phyloP scores from a whole-genome alignment of 371 early-diverging fungal species.

The Saksenaea oblongispora region DNA sequence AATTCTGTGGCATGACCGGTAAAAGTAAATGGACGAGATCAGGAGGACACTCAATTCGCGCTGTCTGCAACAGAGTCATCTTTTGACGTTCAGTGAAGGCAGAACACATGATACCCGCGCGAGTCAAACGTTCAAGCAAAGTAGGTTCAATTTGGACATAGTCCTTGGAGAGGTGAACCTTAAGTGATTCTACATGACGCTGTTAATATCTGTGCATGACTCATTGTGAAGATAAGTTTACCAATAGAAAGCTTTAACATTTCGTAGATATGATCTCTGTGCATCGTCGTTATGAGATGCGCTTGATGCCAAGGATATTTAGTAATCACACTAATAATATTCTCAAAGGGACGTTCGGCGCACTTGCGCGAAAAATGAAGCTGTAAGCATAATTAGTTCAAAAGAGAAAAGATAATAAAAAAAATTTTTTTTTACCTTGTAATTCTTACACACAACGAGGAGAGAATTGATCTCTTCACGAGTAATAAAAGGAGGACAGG shows the following conservation, averaged over 20 bases:
- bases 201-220: background rate
- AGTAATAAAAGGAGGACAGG: slow-evolving; percentile 64
- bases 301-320: slow-evolving; percentile 80
- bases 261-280: slow-evolving; percentile 80
- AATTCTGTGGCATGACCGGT: slow-evolving; percentile 5
- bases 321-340: slow-evolving; percentile 69
- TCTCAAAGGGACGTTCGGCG: slow-evolving; percentile 80
- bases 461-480: slow-evolving; percentile 75
- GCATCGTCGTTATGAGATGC: slow-evolving; percentile 61
- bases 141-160: slow-evolving; percentile 64
- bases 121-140: slow-evolving; percentile 59
- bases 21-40: slow-evolving; percentile 21
- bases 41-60: slow-evolving; percentile 32
- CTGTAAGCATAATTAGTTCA: slow-evolving; percentile 18
- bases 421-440: slow-evolving; percentile 53
- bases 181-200: slow-evolving; percentile 55
- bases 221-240: slow-evolving; percentile 7
- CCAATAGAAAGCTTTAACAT: slow-evolving; percentile 62
- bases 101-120: slow-evolving; percentile 69
- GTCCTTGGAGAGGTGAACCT: slow-evolving; percentile 60
- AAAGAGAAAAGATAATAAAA: background rate
- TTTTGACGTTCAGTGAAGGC: slow-evolving; percentile 80
- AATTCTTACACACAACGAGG: slow-evolving; percentile 71
- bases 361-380: slow-evolving; percentile 79
- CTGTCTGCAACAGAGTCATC: slow-evolving; percentile 57